These are phyloP conservation scores for Boechera retrofracta DNA, from an alignment of 345 rosid genomes.

Conservation along the genomic window DNA sequence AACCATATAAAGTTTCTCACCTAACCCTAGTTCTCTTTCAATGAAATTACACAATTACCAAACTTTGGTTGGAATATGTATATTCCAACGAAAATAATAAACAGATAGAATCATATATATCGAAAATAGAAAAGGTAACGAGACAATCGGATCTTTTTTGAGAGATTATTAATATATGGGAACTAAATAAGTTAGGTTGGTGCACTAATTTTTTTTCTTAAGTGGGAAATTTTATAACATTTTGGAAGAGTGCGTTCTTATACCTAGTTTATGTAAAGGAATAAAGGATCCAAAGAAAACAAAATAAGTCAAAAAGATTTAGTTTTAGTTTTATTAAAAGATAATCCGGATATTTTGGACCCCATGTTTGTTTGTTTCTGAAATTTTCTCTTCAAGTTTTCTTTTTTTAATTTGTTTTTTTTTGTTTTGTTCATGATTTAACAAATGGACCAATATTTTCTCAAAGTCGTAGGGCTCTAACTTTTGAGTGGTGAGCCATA, in stretches of 20 bases:
- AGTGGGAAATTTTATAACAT: constrained; percentile 15
- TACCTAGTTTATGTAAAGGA: background rate
- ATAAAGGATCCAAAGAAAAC: background rate
- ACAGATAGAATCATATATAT: background rate
- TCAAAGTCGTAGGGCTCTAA: constrained; percentile 17
- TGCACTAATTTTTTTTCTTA: background rate
- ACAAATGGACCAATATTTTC: constrained; percentile 3
- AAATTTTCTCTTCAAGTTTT: too few species aligned
- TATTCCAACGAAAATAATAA: background rate
- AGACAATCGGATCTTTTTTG: background rate
- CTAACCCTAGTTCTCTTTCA: background rate
- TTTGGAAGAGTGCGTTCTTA: background rate
- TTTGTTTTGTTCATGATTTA: too few species aligned
- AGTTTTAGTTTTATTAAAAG: background rate
- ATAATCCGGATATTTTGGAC: background rate
- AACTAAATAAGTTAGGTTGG: background rate
- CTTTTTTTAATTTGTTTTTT: too few species aligned
- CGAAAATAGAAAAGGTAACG: background rate
- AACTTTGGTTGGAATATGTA: background rate
- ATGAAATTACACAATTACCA: background rate
- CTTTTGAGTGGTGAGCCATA: constrained; percentile 35
- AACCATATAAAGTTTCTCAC: background rate
- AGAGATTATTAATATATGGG: background rate
- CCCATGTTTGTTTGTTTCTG: too few species aligned
- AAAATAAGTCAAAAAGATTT: background rate